These are phyloP conservation scores for Xenoacremonium recifei DNA, from an alignment of 2,329 filamentous ascomycete species.

Conservation along the genomic window DNA sequence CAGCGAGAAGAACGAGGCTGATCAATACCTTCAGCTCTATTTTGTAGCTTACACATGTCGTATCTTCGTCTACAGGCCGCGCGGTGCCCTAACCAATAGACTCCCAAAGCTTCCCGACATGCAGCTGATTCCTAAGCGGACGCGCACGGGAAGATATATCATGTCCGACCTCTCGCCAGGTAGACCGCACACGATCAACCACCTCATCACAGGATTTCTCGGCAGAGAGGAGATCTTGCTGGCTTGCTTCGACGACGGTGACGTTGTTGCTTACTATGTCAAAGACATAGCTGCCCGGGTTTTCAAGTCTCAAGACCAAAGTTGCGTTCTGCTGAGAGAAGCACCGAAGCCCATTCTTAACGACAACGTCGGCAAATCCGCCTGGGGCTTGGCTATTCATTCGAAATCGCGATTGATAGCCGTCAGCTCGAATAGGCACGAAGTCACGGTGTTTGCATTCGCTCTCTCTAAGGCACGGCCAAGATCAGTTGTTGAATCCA, in stretches of 20 bases:
- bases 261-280: conserved; percentile 70
- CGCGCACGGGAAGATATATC: conserved; percentile 37
- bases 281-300: conserved; percentile 48
- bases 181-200: conserved; percentile 64
- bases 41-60: conserved; percentile 57
- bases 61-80: conserved; percentile 57
- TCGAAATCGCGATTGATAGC: conserved; percentile 80
- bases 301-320: conserved; percentile 16
- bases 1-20: no score
- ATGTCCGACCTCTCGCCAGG: conserved; percentile 52
- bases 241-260: conserved; percentile 70
- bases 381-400: conserved; percentile 89
- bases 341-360: conserved; percentile 60
- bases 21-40: conserved; percentile 60
- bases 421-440: conserved; percentile 71
- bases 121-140: conserved; percentile 45
- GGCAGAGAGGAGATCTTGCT: conserved; percentile 69
- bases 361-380: conserved; percentile 72
- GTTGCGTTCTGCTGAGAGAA: conserved; percentile 6
- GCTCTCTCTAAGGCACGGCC: conserved; percentile 29
- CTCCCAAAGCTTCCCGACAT: conserved; percentile 49
- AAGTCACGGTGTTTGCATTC: conserved; percentile 53
- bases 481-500: neutral
- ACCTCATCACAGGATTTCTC: conserved; percentile 66
- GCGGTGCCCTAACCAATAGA: conserved; percentile 44